A percentile compares a stretch with the other conserved stretches of the same genome.
Conservation (phyloP, 768 basidiomycete genomes). For the Boletales sp. region DNA sequence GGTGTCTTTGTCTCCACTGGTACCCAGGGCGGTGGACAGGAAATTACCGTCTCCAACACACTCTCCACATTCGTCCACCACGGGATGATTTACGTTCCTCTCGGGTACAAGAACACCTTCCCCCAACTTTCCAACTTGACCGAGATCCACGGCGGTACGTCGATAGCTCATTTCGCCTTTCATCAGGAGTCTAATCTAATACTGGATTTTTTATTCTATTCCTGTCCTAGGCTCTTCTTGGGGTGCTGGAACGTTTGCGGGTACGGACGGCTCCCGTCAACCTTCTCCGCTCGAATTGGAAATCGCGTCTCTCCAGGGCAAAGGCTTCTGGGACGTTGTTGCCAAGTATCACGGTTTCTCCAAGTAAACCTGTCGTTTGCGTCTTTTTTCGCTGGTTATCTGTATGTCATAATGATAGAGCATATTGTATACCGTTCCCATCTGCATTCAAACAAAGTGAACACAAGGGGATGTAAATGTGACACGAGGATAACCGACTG, state of each 20-base stretch:
- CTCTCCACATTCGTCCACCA: slow-evolving; percentile 53
- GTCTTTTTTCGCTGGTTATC: neutral
- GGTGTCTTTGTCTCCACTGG: slow-evolving; percentile 45
- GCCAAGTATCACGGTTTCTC: slow-evolving; percentile 30
- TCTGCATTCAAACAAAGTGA: too few relatives aligned
- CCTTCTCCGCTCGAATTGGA: slow-evolving; percentile 56
- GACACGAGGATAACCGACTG: too few relatives aligned
- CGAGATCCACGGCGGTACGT: slow-evolving; percentile 47
- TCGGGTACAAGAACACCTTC: slow-evolving; percentile 46
- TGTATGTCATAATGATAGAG: neutral
- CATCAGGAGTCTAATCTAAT: neutral
- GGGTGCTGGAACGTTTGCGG: slow-evolving; percentile 73
- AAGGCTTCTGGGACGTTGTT: slow-evolving; percentile 49
- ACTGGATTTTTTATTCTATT: neutral
- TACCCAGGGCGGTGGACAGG: slow-evolving; percentile 48
- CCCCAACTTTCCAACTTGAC: slow-evolving; percentile 36
- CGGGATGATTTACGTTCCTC: slow-evolving; percentile 50
- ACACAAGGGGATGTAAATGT: too few relatives aligned
- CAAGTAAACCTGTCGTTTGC: slow-evolving; percentile 7
- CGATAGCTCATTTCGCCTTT: too few relatives aligned
- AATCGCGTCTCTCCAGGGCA: slow-evolving; percentile 56
- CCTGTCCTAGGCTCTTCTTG: slow-evolving; percentile 59
- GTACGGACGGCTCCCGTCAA: slow-evolving; percentile 53
- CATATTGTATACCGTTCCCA: neutral
- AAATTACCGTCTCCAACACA: slow-evolving; percentile 34